Evolutionary conservation across 2,329 filamentous ascomycete species (phyloP).

Genomic region (Cyphellophora attinorum): DNA sequence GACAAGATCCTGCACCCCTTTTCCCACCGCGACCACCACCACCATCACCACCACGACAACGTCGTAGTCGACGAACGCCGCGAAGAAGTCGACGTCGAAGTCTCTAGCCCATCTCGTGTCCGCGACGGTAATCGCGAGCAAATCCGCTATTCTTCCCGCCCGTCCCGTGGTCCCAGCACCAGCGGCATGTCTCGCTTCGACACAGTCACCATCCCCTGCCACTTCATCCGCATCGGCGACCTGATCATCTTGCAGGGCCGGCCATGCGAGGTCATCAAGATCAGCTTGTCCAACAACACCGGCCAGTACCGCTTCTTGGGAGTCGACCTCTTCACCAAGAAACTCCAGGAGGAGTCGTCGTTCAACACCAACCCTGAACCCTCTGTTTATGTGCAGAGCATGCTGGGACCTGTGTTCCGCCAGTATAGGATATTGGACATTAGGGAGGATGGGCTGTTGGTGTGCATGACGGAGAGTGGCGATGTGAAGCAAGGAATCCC

Average conservation of each 20-base stretch:
- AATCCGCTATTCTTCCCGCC: slow-evolving; percentile 41
- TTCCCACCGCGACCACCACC: slow-evolving; percentile 41
- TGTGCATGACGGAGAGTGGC: slow-evolving; percentile 97
- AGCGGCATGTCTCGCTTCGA: slow-evolving; percentile 35
- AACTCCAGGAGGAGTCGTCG: slow-evolving; percentile 96
- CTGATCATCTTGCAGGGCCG: slow-evolving; percentile 98
- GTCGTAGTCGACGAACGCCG: slow-evolving; percentile 29
- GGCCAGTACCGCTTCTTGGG: slow-evolving; percentile 99
- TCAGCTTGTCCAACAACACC: slow-evolving; percentile 94
- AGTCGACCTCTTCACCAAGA: slow-evolving; percentile 99
- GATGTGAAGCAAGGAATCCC: slow-evolving; percentile 96
- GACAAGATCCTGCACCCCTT: slow-evolving; percentile 57
- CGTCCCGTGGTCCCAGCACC: slow-evolving; percentile 41
- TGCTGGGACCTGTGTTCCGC: slow-evolving; percentile 99
- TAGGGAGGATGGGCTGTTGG: slow-evolving; percentile 68
- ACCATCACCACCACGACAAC: slow-evolving; percentile 24
- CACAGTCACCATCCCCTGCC: slow-evolving; percentile 96
- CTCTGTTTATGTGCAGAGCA: slow-evolving; percentile 97
- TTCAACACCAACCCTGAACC: slow-evolving; percentile 96
- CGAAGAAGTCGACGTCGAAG: slow-evolving; percentile 26
- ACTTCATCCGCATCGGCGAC: slow-evolving; percentile 98
- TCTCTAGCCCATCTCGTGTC: slow-evolving; percentile 35
- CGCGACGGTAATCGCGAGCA: slow-evolving; percentile 34
- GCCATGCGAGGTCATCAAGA: slow-evolving; percentile 99
- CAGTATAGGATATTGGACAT: slow-evolving; percentile 99